A percentile compares a stretch with the other conserved stretches of the same genome.
Evolutionary conservation across 2,329 filamentous ascomycete genomes (phyloP).

Genomic region (Aspergillus arachidicola): DNA sequence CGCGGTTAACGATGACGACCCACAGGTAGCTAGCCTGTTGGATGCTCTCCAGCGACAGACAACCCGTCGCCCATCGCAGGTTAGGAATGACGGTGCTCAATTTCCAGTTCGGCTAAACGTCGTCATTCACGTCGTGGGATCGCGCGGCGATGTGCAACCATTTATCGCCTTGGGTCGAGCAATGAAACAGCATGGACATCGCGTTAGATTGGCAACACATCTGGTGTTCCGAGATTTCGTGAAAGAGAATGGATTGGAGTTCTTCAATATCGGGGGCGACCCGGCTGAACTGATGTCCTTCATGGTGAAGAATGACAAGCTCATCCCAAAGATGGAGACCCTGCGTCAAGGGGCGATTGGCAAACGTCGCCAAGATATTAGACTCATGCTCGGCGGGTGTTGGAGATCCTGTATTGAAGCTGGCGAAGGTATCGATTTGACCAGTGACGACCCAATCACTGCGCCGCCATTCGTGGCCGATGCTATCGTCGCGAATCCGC

Average conservation of each 20-base stretch:
- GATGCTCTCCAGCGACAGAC: not conserved
- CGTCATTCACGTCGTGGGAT: not conserved
- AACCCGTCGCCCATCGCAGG: not conserved
- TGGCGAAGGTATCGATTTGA: not conserved
- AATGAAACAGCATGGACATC: not conserved
- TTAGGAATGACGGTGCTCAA: not conserved
- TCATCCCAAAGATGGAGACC: not conserved
- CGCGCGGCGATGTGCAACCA: not conserved
- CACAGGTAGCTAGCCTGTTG: not conserved
- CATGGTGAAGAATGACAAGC: not conserved
- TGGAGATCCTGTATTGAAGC: constrained; percentile 1
- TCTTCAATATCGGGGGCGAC: not conserved
- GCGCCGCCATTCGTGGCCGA: not conserved
- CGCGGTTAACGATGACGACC: not conserved
- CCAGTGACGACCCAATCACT: not conserved
- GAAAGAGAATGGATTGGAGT: not conserved
- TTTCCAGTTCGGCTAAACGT: not conserved
- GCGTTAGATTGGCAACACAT: not conserved
- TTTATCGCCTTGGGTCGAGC: not conserved
- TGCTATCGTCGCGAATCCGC: not conserved
- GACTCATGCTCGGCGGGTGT: not conserved
- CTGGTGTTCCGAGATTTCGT: not conserved
- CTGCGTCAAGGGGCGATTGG: not conserved
- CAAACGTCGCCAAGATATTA: not conserved
- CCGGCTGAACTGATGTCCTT: not conserved